Evolutionary conservation across 176 grass and related monocot species (phyloP).

Genomic region (Saccharum spontaneum): DNA sequence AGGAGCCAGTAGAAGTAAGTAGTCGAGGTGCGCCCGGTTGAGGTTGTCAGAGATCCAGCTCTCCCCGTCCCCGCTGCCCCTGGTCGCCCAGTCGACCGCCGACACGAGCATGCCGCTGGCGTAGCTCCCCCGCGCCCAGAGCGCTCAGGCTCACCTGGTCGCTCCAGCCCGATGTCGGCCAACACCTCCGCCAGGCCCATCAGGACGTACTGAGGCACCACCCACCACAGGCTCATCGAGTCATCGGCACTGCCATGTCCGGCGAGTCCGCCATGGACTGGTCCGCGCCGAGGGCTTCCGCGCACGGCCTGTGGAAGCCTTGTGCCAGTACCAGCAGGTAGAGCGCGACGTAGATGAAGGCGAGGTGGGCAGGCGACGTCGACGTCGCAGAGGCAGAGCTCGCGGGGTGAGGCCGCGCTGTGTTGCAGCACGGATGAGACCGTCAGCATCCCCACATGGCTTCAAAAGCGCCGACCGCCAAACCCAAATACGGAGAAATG

Average conservation of each 20-base stretch:
- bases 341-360: slow-evolving; percentile 50
- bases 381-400: not conserved
- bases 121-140: slow-evolving; percentile 52
- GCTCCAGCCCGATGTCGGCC: slow-evolving; percentile 19
- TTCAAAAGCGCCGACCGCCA: no score
- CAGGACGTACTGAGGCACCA: slow-evolving; percentile 76
- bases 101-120: slow-evolving; percentile 56
- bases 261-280: slow-evolving; percentile 60
- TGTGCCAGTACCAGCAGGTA: slow-evolving; percentile 65
- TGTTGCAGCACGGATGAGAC: slow-evolving; percentile 36
- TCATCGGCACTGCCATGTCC: slow-evolving; percentile 44
- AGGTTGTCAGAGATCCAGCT: slow-evolving; percentile 75
- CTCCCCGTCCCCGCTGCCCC: not conserved
- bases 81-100: slow-evolving; percentile 47
- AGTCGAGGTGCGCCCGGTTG: slow-evolving; percentile 72
- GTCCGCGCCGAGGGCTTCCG: slow-evolving; percentile 64
- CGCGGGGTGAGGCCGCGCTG: not conserved
- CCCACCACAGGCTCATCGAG: slow-evolving; percentile 95
- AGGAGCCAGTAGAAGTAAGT: slow-evolving; percentile 84
- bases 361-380: not conserved
- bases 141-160: slow-evolving; percentile 55
- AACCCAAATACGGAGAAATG: no score
- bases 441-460: slow-evolving; percentile 67
- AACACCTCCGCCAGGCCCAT: slow-evolving; percentile 54
- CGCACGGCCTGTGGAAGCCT: slow-evolving; percentile 61